These are phyloP conservation scores for Yamadazyma endophytica DNA, from an alignment of 805 yeast genomes.

Conservation along the genomic window DNA sequence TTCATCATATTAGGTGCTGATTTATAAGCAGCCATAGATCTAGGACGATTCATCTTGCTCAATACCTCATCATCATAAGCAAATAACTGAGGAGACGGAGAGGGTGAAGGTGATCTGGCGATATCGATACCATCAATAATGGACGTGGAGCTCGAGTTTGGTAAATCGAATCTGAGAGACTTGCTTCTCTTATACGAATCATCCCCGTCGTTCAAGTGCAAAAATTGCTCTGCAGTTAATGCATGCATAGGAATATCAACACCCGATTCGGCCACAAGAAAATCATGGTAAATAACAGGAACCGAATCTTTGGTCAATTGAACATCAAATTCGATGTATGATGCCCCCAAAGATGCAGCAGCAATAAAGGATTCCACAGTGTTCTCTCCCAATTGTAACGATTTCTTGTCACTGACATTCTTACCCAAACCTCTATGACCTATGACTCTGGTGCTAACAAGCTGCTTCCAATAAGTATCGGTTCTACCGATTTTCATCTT, in stretches of 20 bases:
- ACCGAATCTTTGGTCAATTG: constrained; percentile 87
- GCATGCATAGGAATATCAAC: constrained; percentile 96
- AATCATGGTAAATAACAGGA: constrained; percentile 94
- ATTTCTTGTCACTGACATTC: constrained; percentile 64
- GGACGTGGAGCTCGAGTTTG: constrained; percentile 6
- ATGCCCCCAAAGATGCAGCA: constrained; percentile 94
- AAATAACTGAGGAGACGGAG: constrained; percentile 10
- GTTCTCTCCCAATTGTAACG: constrained; percentile 91
- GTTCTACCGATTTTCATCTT: constrained; percentile 61
- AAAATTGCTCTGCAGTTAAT: constrained; percentile 83
- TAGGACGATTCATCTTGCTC: constrained; percentile 30
- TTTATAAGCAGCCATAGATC: constrained; percentile 36
- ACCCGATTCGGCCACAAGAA: constrained; percentile 91
- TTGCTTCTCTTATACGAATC: constrained; percentile 8
- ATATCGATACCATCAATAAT: constrained; percentile 2
- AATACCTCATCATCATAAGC: constrained; percentile 35
- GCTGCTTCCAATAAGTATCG: constrained; percentile 87
- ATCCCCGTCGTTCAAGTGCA: constrained; percentile 43
- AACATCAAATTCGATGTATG: constrained; percentile 95
- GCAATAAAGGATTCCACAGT: constrained; percentile 93
- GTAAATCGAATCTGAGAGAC: constrained; percentile 10
- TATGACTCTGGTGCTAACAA: constrained; percentile 84
- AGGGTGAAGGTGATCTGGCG: neutral
- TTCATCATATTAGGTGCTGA: constrained; percentile 25
- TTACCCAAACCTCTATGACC: constrained; percentile 96